Evolutionary conservation across 805 yeast species (phyloP), one percentile per base, ranked within the genome.

Genomic region (Brettanomyces anomalus): DNA sequence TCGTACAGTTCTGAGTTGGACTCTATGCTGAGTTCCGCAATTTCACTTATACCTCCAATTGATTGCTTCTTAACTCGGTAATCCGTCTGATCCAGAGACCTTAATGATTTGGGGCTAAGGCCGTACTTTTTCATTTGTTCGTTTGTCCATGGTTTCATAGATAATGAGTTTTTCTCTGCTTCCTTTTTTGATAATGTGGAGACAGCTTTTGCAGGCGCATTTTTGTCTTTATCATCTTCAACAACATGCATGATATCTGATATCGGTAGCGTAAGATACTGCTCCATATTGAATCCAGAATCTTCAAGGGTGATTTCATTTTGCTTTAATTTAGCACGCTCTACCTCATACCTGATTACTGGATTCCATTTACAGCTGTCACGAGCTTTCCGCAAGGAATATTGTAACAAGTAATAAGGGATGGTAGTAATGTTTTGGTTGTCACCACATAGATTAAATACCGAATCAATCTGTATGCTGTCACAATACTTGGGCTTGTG

Each of bases 21-120:
- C n/a, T 47, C 61, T 28, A 60, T 42, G 39, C 61, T 54, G 7
- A 58, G 39, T 41, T 54, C 58, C 5, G 57, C 41, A 11, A 17
- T 28, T 21, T 36, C 31, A 24, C 39, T 36, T 2, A 21, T 16
- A 32, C 18, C 28, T 24, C 28, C 28, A 24, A 24, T 24, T 24
- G 28, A 24, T 24, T 24, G 6, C 28, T 24, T 24, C 28, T 24
- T 24, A 11, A 24, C 10, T 7, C 28, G 6, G 10, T 24, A 32
- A 32, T n/a, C 18, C 13, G 34, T 3, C 18, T 32, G 34, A 32
- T n/a, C 18, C 34, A 32, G n/a, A 8, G 15, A n/a, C 13, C 18
- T 7, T 7, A 32, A n/a, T n/a, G 34, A n/a, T n/a, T 14, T 32
- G 7, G 34, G 6, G 18, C 3, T 16, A n/a, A 50, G 17, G 13